Percentiles rank a stretch among this genome's conserved stretches.
Evolutionary conservation across 2,329 filamentous ascomycete genomes (phyloP).

Genomic region (Claviceps maximensis): DNA sequence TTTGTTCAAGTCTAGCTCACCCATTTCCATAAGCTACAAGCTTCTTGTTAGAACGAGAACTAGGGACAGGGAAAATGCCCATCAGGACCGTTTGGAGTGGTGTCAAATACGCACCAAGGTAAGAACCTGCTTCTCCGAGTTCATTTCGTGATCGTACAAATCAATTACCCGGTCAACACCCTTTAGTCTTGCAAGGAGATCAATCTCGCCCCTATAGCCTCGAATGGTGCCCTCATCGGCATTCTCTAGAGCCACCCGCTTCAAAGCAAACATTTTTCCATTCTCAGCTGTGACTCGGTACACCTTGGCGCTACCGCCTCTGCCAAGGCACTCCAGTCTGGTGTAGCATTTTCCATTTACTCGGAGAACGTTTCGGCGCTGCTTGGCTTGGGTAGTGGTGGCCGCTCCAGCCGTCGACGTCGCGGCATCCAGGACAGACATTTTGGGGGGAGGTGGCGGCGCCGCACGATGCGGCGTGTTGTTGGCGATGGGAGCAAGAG

Average conservation of each 20-base stretch:
- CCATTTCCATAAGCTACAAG: slow-evolving; percentile 81
- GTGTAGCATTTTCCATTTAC: slow-evolving; percentile 90
- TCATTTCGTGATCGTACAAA: slow-evolving; percentile 85
- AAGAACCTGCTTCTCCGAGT: slow-evolving; percentile 78
- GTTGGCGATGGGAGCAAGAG: slow-evolving; percentile 38
- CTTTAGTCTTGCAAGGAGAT: slow-evolving; percentile 67
- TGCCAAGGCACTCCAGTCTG: slow-evolving; percentile 76
- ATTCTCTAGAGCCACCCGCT: slow-evolving; percentile 81
- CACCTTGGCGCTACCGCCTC: slow-evolving; percentile 86
- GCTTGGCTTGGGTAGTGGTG: slow-evolving; percentile 56
- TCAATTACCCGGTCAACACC: slow-evolving; percentile 84
- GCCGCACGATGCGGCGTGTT: slow-evolving; percentile 69
- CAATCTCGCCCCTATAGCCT: slow-evolving; percentile 92
- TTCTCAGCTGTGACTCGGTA: slow-evolving; percentile 97
- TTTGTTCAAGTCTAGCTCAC: slow-evolving; percentile 83
- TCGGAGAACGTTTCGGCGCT: slow-evolving; percentile 69
- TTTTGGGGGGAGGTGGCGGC: slow-evolving; percentile 79
- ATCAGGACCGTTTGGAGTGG: too few relatives aligned
- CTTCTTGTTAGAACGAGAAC: not conserved
- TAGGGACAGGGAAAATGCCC: not conserved
- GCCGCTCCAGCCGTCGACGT: slow-evolving; percentile 72
- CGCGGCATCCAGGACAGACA: slow-evolving; percentile 88
- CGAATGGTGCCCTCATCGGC: slow-evolving; percentile 72
- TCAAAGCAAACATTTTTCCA: slow-evolving; percentile 86
- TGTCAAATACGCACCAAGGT: slow-evolving; percentile 51